Evolutionary conservation across 2,329 filamentous ascomycete genomes (phyloP), one percentile per base, ranked within the genome.

Genomic region (Stachybotrys chlorohalonatus): DNA sequence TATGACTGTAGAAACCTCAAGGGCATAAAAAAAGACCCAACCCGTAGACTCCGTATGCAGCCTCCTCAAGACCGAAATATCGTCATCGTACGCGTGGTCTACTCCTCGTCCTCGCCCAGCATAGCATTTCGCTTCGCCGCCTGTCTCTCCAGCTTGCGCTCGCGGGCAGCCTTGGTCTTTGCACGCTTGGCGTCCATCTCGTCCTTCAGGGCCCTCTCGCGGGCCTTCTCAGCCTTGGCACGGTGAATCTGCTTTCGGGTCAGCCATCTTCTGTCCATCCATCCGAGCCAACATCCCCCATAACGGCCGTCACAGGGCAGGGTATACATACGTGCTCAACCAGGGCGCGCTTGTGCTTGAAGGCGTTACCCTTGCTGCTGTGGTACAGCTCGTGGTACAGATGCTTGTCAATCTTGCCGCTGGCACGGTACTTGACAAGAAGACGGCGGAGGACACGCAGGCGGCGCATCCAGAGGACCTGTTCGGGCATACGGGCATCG

Each of bases 331-430:
- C 94, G 84, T 99, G 94, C 86, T 99, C 94, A 76, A 99, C 91
- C 71, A 99, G 87, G 73, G 92, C 94, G 81, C 94, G 89, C 92
- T 97, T 99, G 90, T 99, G 94, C 92, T 99, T 99, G 89, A 99
- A 99, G 77, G 94, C 93, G 88, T 99, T 99, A 95, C 94, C 95
- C 92, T 99, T 99, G 87, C 89, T 94, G 76, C 95, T 83, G 80
- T 96, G 94, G 86, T 99, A 99, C 68, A 99, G 90, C 83, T 97
- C 92, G 86, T 99, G 94, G 87, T 99, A 99, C 61, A 99, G 91
- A 85, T 99, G 94, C 88, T 99, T 99, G 84, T 99, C 94, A 77
- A 99, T 99, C 89, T 99, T 99, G 79, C 95, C 95, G 73, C 89
- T 89, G 78, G 93, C 93, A 80, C 94, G 94, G 86, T 99, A 99